Conservation (phyloP, 2,329 filamentous ascomycete genomes). For the Truncatella angustata region DNA sequence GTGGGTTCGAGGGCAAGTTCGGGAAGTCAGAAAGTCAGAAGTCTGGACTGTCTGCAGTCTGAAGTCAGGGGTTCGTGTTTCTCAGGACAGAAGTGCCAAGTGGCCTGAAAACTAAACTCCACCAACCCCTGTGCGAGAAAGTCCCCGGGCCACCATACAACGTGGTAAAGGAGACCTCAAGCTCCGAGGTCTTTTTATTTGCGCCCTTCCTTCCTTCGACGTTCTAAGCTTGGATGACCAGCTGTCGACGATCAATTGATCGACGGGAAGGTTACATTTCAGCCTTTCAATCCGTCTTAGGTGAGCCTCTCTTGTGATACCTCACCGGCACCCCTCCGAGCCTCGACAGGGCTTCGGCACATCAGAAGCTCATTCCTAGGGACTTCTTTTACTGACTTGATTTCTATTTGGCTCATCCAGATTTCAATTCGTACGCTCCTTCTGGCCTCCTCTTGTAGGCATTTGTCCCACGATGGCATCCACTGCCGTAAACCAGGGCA, state of each 20-base stretch:
- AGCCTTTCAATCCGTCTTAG: not conserved
- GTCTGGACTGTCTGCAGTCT: no score
- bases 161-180: not conserved
- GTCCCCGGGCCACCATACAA: not conserved
- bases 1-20: not conserved
- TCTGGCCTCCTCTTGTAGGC: slow-evolving; percentile 1
- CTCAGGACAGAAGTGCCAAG: slow-evolving; percentile 6
- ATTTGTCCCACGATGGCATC: slow-evolving; percentile 12
- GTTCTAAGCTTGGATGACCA: slow-evolving; percentile 1
- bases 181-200: not conserved
- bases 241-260: not conserved
- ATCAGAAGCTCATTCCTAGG: not conserved
- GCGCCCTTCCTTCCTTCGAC: not conserved
- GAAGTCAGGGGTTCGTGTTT: not conserved
- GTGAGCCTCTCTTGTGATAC: not conserved
- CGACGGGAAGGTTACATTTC: not conserved
- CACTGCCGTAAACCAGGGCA: slow-evolving; percentile 45
- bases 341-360: not conserved
- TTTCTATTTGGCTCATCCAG: not conserved
- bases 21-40: not conserved
- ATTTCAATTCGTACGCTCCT: slow-evolving; percentile 8
- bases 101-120: slow-evolving; percentile 10
- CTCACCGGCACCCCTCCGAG: not conserved
- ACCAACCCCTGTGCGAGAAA: slow-evolving; percentile 8
- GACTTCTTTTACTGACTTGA: not conserved